Evolutionary conservation across 2,329 filamentous ascomycete species (phyloP).

Genomic region (Lomentospora prolificans): DNA sequence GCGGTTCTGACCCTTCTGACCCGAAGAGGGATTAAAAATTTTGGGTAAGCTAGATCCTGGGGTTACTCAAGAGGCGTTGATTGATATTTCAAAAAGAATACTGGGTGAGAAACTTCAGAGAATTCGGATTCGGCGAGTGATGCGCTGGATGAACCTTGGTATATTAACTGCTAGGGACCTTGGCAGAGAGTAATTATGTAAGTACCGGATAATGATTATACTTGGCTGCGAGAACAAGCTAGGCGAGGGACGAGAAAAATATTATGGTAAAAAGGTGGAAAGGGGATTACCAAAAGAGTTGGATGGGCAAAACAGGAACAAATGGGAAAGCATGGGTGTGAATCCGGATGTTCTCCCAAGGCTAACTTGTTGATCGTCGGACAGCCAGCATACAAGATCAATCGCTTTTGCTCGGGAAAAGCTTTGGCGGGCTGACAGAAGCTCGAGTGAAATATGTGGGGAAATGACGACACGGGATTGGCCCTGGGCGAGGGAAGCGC

Average conservation of each 20-base stretch:
- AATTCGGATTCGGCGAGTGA: background rate
- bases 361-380: too few species aligned
- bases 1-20: background rate
- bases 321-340: too few species aligned
- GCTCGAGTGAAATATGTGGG: too few species aligned
- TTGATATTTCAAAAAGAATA: background rate
- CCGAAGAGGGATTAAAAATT: background rate
- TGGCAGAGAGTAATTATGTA: background rate
- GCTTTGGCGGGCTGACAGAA: too few species aligned
- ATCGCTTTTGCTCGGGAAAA: too few species aligned
- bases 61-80: background rate
- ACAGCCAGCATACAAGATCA: background rate
- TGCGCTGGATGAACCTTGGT: background rate
- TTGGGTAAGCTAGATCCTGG: background rate
- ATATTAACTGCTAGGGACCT: background rate
- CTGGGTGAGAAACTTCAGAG: background rate
- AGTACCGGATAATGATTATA: background rate
- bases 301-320: background rate
- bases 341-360: too few species aligned
- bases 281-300: too few species aligned
- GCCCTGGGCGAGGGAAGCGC: background rate
- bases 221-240: background rate
- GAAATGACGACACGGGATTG: conserved; percentile 7
- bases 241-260: background rate
- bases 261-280: background rate